Evolutionary conservation across 129 eudicot genomes (phyloP).

Genomic region (Lonicera japonica): DNA sequence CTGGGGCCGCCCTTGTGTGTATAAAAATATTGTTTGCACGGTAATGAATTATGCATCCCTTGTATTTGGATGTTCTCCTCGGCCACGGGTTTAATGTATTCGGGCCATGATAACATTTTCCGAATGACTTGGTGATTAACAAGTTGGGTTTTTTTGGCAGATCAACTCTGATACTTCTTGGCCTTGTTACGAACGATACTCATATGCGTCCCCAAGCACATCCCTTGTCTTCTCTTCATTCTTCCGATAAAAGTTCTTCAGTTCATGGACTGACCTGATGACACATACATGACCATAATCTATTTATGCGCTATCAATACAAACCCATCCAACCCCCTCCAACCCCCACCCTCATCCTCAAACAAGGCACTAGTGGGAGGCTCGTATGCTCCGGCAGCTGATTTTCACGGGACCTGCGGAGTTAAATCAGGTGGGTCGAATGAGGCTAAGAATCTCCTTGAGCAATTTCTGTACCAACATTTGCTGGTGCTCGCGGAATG

Average conservation of each 20-base stretch:
- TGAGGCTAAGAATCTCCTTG: background rate
- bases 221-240: constrained; percentile 32
- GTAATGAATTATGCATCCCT: background rate
- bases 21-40: background rate
- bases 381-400: background rate
- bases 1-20: background rate
- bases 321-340: background rate
- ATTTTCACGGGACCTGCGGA: background rate
- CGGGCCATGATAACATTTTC: too few species aligned
- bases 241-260: constrained; percentile 36
- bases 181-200: constrained; percentile 51
- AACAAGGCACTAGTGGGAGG: background rate
- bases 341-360: too few species aligned
- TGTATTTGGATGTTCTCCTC: too few species aligned
- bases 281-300: background rate
- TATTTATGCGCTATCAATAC: background rate
- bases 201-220: constrained; percentile 32
- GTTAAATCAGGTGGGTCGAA: background rate
- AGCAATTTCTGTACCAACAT: background rate
- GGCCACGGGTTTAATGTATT: too few species aligned
- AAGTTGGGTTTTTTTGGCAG: constrained; percentile 24
- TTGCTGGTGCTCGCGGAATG: constrained; percentile 9
- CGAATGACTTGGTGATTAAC: too few species aligned
- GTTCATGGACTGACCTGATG: constrained; percentile 42
- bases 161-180: constrained; percentile 54